Evolutionary conservation across 2,329 filamentous ascomycete species (phyloP).

Genomic region (Zarea fungicola): DNA sequence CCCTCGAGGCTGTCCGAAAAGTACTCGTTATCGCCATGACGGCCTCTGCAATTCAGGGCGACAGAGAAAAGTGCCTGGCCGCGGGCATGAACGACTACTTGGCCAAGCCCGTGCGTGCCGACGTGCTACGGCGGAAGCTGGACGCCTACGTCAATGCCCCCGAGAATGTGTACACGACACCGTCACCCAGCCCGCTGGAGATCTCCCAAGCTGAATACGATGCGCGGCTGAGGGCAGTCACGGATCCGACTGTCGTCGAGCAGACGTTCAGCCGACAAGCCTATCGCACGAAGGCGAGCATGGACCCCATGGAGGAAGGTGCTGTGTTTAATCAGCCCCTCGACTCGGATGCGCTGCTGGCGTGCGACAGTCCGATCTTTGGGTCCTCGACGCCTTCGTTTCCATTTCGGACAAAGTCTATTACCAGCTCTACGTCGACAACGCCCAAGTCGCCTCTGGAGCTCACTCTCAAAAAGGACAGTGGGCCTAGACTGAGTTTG

Average conservation of each 20-base stretch:
- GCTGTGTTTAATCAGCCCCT: conserved; percentile 29
- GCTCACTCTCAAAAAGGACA: not conserved
- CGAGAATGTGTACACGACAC: conserved; percentile 21
- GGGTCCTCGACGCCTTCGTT: conserved; percentile 7
- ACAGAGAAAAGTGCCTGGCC: conserved; percentile 90
- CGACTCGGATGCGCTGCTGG: conserved; percentile 15
- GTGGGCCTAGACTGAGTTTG: not conserved
- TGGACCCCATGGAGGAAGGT: conserved; percentile 27
- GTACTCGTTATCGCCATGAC: conserved; percentile 98
- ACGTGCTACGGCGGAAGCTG: conserved; percentile 79
- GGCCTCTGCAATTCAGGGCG: conserved; percentile 87
- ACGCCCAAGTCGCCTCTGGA: not conserved
- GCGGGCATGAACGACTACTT: conserved; percentile 98
- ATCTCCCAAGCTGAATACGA: conserved; percentile 15
- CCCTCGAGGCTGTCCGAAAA: conserved; percentile 69
- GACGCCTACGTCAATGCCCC: conserved; percentile 47
- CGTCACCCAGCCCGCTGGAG: conserved; percentile 18
- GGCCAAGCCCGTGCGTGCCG: conserved; percentile 88
- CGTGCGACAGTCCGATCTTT: conserved; percentile 11
- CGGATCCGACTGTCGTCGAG: not conserved
- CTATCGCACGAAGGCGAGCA: conserved; percentile 14
- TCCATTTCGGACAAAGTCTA: not conserved
- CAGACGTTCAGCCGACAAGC: conserved; percentile 11
- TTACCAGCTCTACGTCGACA: not conserved
- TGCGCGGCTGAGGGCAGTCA: not conserved